Evolutionary conservation across 2,329 filamentous ascomycete species (phyloP), one percentile per base, ranked within the genome.

Genomic region (Remersonia thermophila): DNA sequence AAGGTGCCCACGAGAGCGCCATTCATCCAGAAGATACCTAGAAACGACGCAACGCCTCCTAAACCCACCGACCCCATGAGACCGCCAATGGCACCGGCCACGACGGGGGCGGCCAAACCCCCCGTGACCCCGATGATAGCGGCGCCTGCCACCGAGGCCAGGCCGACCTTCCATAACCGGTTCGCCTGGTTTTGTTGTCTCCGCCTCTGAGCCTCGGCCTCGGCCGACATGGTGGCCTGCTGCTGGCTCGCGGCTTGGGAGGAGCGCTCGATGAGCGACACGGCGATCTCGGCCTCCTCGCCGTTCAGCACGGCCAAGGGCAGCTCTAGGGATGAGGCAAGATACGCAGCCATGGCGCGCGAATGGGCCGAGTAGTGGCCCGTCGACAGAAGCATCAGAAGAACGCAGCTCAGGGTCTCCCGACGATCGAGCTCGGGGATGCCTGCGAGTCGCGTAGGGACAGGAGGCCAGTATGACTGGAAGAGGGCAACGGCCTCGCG

Each of bases 81-180:
- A 1, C 80, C 79, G 2, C 86, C 86, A 11, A 95, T 69, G 0
- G 85, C 85, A 3, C 85, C 86, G 3, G 87, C 87, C 11, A 94
- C 80, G 0, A 93, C 65, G 0, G 87, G 87, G 1, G 87, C 86
- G 1, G 87, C 87, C n/a, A 94, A 66, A 2, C 87, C 87, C 13
- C 87, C 87, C 0, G 86, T 94, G 3, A 95, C 73, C 5, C 87
- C 87, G n/a, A 95, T 87, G 2, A 94, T 64, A 0, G 83, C 83
- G 2, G 89, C 89, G 9, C 89, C 89, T 0, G 84, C 86, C 0
- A 93, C 84, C 7, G 82, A 83, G 0, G 87, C 89, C 17, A 95
- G 66, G 0, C 87, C 85, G 14, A 95, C 85, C 55, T 94, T 95
- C 83, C 84, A 93, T 55, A 81, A 81, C 7, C 86, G 67, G 14